phyloP scores from a whole-genome alignment of 805 yeast species.

The Wickerhamiella vanderwaltii region DNA sequence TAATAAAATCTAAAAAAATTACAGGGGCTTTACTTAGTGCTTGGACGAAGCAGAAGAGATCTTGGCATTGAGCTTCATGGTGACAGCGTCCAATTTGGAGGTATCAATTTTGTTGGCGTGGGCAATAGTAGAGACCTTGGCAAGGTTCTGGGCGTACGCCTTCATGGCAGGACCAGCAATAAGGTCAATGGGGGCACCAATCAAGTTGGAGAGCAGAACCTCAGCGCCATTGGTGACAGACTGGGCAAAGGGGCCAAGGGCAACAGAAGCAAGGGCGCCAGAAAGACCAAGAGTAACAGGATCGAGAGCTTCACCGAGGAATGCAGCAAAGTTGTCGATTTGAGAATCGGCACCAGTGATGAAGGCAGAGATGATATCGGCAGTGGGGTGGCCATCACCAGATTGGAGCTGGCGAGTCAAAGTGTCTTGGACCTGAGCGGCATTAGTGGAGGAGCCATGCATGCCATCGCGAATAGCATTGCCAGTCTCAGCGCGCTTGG shows the following conservation, averaged over 20 bases:
- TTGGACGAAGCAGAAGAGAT: conserved; percentile 14
- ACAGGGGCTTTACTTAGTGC: too few relatives aligned
- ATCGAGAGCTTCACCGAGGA: conserved; percentile 16
- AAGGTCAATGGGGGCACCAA: conserved; percentile 18
- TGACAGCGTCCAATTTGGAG: conserved; percentile 8
- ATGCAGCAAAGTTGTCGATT: conserved; percentile 24
- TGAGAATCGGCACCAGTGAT: conserved; percentile 28
- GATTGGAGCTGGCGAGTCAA: conserved; percentile 14
- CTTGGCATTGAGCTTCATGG: conserved; percentile 13
- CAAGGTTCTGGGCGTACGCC: conserved; percentile 16
- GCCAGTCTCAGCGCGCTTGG: conserved; percentile 15
- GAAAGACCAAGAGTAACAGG: conserved; percentile 22
- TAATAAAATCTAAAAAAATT: too few relatives aligned
- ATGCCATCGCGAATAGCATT: conserved; percentile 14
- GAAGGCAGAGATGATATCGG: conserved; percentile 18
- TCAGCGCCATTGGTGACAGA: conserved; percentile 27
- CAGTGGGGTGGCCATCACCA: conserved; percentile 19
- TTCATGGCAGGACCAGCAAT: conserved; percentile 4
- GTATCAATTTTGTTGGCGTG: conserved; percentile 15
- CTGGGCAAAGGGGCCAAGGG: conserved; percentile 25
- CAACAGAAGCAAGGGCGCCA: conserved; percentile 21
- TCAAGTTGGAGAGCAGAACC: conserved; percentile 22
- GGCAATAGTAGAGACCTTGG: conserved; percentile 19
- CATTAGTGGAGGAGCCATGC: conserved; percentile 18
- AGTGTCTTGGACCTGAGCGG: conserved; percentile 18